Base-by-base conservation (phyloP, 257 asterid species). In the Penstemon newberryi region DNA sequence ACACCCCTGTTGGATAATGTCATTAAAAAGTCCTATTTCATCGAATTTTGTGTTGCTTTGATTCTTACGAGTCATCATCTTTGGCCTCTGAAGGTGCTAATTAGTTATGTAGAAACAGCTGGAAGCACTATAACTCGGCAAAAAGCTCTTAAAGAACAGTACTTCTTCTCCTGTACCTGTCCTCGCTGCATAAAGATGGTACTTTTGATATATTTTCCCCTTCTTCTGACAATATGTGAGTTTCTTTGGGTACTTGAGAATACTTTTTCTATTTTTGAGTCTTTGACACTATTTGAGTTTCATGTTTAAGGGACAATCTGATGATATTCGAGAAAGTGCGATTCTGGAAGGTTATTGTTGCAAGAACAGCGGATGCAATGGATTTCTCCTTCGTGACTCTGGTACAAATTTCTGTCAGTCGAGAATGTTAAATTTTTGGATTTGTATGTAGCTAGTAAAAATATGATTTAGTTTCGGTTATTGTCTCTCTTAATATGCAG, bases 71-170 rank as follows among this genome's bases (percentile, higher is more conserved):
- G 61, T 66, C 66, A 57, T 58, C 66, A 39, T 75, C 61, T 12
- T 50, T 71, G 74, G 64, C 77, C 60, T 72, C 44, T 53, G 70
- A 61, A 94, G 99, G 97, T 91, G 42, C 73, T 69, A 67, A 94
- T 94, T 76, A 91, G 97, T 79, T 94, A 94, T 65, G 79, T 94
- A 72, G 99, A 94, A 75, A 85, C 83, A 47, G 97, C 99, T 75
- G 99, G 96, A 83, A 94, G 96, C 89, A 91, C 97, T 36, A 46
- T 67, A 40, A 85, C 93, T 69, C 92, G 99, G 75, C 91, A 85
- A 82, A 86, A 91, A 78, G 75, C 95, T 68, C 96, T 94, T 70
- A 89, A 86, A 84, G 96, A 91, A 70, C 99, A 94, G 63, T 94
- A 94, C 80, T 86, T 84, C 77, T 94, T 94, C 80, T 69, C 85